phyloP scores from a whole-genome alignment of 164 flowering plant species.

The Chimonanthus praecox region DNA sequence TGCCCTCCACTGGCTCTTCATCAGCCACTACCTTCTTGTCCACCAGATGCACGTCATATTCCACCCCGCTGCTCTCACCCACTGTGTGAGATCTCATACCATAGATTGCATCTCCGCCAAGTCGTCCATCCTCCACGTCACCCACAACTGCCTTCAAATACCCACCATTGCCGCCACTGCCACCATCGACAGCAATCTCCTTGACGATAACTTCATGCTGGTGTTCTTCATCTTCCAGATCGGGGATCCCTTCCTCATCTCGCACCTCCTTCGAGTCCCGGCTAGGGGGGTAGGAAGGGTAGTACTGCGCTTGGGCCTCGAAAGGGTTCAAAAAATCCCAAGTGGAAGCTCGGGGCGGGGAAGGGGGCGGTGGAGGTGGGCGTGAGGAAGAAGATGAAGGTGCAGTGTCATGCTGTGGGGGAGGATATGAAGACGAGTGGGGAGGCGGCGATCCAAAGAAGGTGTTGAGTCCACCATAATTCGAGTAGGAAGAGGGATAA shows the following conservation, averaged over 20 bases:
- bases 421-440: constrained; percentile 11
- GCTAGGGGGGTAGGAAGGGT: constrained; percentile 60
- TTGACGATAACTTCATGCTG: constrained; percentile 61
- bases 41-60: constrained; percentile 73
- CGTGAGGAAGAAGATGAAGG: constrained; percentile 35
- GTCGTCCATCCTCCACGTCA: constrained; percentile 9
- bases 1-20: constrained; percentile 25
- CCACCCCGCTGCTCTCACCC: constrained; percentile 12
- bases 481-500: constrained; percentile 14
- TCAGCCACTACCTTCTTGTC: constrained; percentile 64
- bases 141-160: constrained; percentile 9
- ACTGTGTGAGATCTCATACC: neutral
- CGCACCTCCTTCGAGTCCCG: constrained; percentile 77
- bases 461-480: constrained; percentile 10
- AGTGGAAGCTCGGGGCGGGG: constrained; percentile 58
- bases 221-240: constrained; percentile 80
- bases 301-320: constrained; percentile 28
- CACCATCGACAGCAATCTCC: constrained; percentile 41
- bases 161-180: constrained; percentile 4
- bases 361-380: constrained; percentile 63
- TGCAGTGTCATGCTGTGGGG: constrained; percentile 4
- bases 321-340: constrained; percentile 91
- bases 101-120: constrained; percentile 11
- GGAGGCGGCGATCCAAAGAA: neutral
- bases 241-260: constrained; percentile 96